Evolutionary conservation across 2,329 filamentous ascomycete species (phyloP), one percentile per base, ranked within the genome.

Genomic region (Ascocoryne sarcoides): DNA sequence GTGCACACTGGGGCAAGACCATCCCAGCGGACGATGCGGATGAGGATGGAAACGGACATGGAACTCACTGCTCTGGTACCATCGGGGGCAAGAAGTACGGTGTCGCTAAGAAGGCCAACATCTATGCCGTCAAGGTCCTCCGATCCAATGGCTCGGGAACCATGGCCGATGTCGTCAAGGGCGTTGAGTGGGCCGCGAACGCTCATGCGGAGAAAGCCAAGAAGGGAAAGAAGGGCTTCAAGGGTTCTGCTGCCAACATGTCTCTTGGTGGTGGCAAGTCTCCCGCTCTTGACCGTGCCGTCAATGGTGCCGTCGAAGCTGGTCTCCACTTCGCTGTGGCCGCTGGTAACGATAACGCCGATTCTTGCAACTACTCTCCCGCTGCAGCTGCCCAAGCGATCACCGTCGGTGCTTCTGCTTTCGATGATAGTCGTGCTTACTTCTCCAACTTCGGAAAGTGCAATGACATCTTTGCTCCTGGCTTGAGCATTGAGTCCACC

Each of bases 381-480:
- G 93, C 92, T 59, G 85, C 90, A 50, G 88, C 93, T 55, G 73
- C 78, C 58, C 87, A 93, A 60, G 89, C 92, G 53, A 79, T 98
- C 63, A 98, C 92, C 44, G 92, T 98, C 50, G 93, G 90, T 67
- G 92, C 92, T 53, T 94, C 88, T 33, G 92, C 86, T 55, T 78
- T 98, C 45, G 79, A 83, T 59, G 92, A 98, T 62, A 86, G 87
- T 74, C 90, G 92, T 68, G 92, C 92, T 52, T 98, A 96, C 79
- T 98, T 98, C 81, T 98, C 93, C 79, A 98, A 98, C 84, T 96
- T 82, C 67, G 92, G 92, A 66, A 92, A 90, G 76, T 98, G 92
- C 78, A 95, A 90, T 64, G 92, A 98, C 68, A 95, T 98, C 75
- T 98, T 98, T 60, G 92, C 89, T 49, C 92, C 92, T 46, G 92